Evolutionary conservation across 345 rosid genomes (phyloP).

Genomic region (Clausena lansium): DNA sequence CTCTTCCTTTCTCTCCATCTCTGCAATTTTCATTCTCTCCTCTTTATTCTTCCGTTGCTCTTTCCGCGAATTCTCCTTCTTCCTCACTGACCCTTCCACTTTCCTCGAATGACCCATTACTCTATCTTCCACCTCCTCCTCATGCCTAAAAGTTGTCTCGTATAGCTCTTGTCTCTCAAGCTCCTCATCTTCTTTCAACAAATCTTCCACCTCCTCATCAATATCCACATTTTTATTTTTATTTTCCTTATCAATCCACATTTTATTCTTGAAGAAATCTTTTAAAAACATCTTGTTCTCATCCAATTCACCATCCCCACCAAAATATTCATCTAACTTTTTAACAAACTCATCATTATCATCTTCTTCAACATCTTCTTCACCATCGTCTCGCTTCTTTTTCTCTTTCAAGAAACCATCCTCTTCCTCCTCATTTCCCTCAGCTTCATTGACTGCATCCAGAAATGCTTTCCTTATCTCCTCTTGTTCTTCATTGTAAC

Average conservation of each 20-base stretch:
- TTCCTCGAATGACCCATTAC: constrained; percentile 71
- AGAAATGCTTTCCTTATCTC: constrained; percentile 52
- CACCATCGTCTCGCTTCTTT: constrained; percentile 37
- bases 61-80: constrained; percentile 65
- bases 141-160: constrained; percentile 61
- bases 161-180: constrained; percentile 58
- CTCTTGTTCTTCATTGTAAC: constrained; percentile 58
- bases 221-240: constrained; percentile 15
- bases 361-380: constrained; percentile 17
- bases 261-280: constrained; percentile 60
- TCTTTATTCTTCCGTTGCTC: constrained; percentile 72
- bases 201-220: constrained; percentile 46
- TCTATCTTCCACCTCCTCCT: constrained; percentile 63
- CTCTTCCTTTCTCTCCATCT: constrained; percentile 77
- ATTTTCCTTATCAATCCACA: constrained; percentile 68
- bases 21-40: constrained; percentile 62
- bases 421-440: constrained; percentile 28
- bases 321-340: constrained; percentile 66
- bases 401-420: constrained; percentile 45
- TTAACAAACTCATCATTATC: constrained; percentile 36
- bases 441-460: constrained; percentile 50
- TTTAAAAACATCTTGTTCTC: constrained; percentile 56
- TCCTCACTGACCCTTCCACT: constrained; percentile 85
- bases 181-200: constrained; percentile 55
- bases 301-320: constrained; percentile 42